Base-by-base conservation (phyloP, 495 filamentous ascomycete species). In the Endocarpon pusillum region DNA sequence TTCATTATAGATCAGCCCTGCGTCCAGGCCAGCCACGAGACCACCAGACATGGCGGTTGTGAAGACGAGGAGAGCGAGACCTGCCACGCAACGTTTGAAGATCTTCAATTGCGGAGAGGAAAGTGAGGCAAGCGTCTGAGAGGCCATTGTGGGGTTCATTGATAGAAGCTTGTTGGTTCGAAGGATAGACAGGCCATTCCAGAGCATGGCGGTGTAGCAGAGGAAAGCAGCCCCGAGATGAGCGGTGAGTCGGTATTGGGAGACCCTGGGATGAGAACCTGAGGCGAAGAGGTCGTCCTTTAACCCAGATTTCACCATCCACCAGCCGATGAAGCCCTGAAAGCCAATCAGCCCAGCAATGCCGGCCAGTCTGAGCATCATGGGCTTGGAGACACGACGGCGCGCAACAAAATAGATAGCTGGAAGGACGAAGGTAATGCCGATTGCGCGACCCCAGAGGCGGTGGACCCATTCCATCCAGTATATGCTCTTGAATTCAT, bases 401-500 rank as follows among this genome's bases (percentile, higher is more conserved):
- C 76, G 74, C 7, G 78, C 73, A 42, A 94, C 67, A 46, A 96
- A 93, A 66, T 92, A 94, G 12, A 78, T 44, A 15, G 85, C 77
- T 1, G 89, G 89, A 11, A 93, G 47, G 15, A 91, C 73, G 48
- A 94, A 94, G 12, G 83, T 78, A 24, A 96, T 47, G 18, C 91
- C 89, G 24, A 97, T 76, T 34, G 92, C 63, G 30, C 89, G 72
- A n/a, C 91, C 89, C 84, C 89, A 94, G 27, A 94, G 69, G 12
- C 89, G 73, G 57, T 97, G 89, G 3, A 77, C 73, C 91, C 91
- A 97, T 66, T 97, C 89, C 91, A 97, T 96, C 54, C 76, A 96
- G 66, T 96, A 96, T 40, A 97, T 97, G 53, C 83, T 79, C 54
- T 96, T 94, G 60, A 94, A 97, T 48, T 94, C 91, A 21, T 71